Percentiles rank a stretch among this genome's conserved stretches.
Evolutionary conservation across 352 stramenopile genomes (phyloP).

Genomic region (Phytophthora hybrid): DNA sequence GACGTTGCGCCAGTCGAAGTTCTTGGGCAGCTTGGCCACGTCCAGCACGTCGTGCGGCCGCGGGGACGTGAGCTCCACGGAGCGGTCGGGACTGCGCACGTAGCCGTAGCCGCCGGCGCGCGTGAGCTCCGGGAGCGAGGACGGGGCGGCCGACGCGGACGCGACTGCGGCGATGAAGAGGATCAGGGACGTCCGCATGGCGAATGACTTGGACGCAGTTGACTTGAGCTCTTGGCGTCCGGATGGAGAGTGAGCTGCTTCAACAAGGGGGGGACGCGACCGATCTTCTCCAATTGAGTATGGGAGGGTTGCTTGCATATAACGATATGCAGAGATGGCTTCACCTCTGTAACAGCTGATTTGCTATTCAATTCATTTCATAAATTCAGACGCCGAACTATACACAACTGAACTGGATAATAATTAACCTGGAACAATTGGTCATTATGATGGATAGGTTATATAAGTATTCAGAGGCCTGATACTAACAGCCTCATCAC

Average conservation of each 20-base stretch:
- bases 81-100: constrained; percentile 76
- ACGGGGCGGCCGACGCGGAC: constrained; percentile 10
- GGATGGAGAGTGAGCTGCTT: constrained; percentile 31
- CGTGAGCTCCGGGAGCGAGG: constrained; percentile 9
- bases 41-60: constrained; percentile 79
- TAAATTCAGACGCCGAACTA: no score
- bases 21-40: constrained; percentile 82
- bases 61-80: constrained; percentile 64
- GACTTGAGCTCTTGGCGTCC: constrained; percentile 35
- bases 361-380: no score
- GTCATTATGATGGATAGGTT: no score
- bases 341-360: not conserved
- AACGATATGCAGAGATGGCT: not conserved
- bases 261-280: constrained; percentile 19
- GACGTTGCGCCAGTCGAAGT: constrained; percentile 94
- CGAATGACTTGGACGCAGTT: not conserved
- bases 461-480: not conserved
- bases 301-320: not conserved
- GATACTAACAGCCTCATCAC: not conserved
- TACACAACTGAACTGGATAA: no score
- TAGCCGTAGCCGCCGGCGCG: constrained; percentile 61
- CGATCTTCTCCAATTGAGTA: constrained; percentile 31
- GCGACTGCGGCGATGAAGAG: constrained; percentile 15
- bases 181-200: constrained; percentile 28
- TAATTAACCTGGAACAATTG: no score